A percentile compares a stretch with the other conserved stretches of the same genome.
These are phyloP conservation scores for Mrakia blollopis DNA, from an alignment of 768 basidiomycete genomes.

Conservation along the genomic window DNA sequence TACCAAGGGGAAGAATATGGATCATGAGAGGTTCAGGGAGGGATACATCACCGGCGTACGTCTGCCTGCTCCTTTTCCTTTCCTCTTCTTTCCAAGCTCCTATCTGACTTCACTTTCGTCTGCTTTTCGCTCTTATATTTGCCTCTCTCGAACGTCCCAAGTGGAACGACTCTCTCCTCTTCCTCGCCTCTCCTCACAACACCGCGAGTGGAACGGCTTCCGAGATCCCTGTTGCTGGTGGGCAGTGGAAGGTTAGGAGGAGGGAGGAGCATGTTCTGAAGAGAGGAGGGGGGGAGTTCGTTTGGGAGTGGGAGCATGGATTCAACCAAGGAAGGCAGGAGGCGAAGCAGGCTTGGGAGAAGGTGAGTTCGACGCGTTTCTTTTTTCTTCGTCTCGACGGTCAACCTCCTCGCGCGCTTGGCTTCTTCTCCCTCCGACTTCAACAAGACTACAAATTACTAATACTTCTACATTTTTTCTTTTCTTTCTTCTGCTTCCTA, in stretches of 20 bases:
- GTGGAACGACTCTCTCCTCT: constrained; percentile 55
- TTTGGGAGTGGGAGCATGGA: constrained; percentile 72
- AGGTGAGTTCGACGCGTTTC: neutral
- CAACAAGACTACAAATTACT: no score
- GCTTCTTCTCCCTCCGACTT: neutral
- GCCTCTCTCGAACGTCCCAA: neutral
- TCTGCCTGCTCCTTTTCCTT: neutral
- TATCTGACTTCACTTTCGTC: neutral
- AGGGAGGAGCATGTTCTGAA: constrained; percentile 49
- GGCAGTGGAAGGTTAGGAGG: constrained; percentile 43
- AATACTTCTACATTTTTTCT: no score
- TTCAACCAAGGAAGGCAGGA: constrained; percentile 55
- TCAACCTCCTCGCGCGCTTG: neutral
- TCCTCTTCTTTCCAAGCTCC: neutral
- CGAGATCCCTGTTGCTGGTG: constrained; percentile 22
- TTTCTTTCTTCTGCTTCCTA: no score
- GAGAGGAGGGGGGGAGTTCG: constrained; percentile 47
- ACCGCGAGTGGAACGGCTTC: constrained; percentile 32
- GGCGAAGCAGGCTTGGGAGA: constrained; percentile 41
- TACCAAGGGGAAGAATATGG: constrained; percentile 53
- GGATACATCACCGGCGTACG: constrained; percentile 57
- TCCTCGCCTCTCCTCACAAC: constrained; percentile 47
- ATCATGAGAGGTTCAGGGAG: constrained; percentile 60
- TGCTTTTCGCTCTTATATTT: neutral
- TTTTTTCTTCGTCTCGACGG: neutral